phyloP scores from a whole-genome alignment of 441 rosid genomes.

The Hura crepitans region DNA sequence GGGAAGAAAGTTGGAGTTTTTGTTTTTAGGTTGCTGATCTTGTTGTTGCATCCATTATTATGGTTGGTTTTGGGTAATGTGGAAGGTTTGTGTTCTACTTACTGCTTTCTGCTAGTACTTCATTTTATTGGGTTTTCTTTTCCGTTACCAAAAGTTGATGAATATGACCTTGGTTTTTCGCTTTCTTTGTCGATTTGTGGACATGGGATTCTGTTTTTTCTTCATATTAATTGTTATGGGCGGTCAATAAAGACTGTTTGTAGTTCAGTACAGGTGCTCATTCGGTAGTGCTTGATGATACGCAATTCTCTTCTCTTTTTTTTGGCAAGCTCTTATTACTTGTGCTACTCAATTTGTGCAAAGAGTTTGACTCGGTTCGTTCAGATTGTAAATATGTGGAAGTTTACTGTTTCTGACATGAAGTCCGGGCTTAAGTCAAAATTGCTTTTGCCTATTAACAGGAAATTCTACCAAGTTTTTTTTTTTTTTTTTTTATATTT shows the following conservation, averaged over 20 bases:
- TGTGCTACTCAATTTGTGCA: not conserved
- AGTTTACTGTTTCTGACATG: slow-evolving; percentile 21
- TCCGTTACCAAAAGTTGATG: slow-evolving; percentile 9
- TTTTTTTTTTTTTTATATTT: no score
- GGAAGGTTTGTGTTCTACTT: slow-evolving; percentile 54
- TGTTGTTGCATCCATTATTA: slow-evolving; percentile 36
- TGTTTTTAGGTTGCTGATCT: slow-evolving; percentile 43
- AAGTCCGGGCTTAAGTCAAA: not conserved
- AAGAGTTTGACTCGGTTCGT: slow-evolving; percentile 14
- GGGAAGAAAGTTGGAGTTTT: slow-evolving; percentile 33
- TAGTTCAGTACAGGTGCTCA: slow-evolving; percentile 9
- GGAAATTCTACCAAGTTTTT: slow-evolving; percentile 16
- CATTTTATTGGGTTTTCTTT: slow-evolving; percentile 1
- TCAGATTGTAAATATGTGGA: not conserved
- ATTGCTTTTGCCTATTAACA: slow-evolving; percentile 16
- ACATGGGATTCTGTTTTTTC: slow-evolving; percentile 11
- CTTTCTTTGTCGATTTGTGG: slow-evolving; percentile 22
- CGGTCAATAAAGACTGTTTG: slow-evolving; percentile 9
- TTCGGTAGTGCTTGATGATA: slow-evolving; percentile 14
- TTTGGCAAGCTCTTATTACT: slow-evolving; percentile 13
- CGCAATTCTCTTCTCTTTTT: slow-evolving; percentile 13
- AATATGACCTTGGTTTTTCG: slow-evolving; percentile 25
- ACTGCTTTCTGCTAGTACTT: not conserved
- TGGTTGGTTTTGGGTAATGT: slow-evolving; percentile 58
- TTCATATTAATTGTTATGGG: not conserved